Percentiles rank a stretch among this genome's conserved stretches.
These are phyloP conservation scores for Boletus fagicola DNA, from an alignment of 768 basidiomycete genomes.

Conservation along the genomic window DNA sequence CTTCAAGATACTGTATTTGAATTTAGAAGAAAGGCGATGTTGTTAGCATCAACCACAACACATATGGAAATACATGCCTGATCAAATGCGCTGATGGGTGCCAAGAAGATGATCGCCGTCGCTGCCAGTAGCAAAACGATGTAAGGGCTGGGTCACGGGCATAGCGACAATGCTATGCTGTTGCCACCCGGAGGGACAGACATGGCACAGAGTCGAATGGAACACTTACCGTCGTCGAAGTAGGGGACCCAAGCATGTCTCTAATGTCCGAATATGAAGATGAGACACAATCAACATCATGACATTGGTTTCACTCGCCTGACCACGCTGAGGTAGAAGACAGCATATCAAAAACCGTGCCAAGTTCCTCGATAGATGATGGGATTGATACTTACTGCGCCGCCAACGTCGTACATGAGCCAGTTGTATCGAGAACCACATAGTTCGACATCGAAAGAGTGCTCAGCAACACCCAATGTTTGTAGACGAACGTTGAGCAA, in stretches of 20 bases:
- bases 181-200: conserved; percentile 11
- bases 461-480: conserved; percentile 77
- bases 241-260: conserved; percentile 81
- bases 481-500: conserved; percentile 77
- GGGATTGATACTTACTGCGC: conserved; percentile 53
- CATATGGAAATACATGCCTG: conserved; percentile 48
- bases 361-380: not conserved
- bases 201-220: conserved; percentile 4
- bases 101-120: conserved; percentile 82
- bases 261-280: conserved; percentile 36
- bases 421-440: conserved; percentile 66
- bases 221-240: conserved; percentile 73
- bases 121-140: conserved; percentile 40
- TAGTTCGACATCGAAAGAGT: conserved; percentile 65
- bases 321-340: conserved; percentile 48
- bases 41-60: not conserved
- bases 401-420: conserved; percentile 83
- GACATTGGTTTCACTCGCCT: conserved; percentile 41
- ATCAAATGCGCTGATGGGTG: conserved; percentile 85
- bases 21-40: conserved; percentile 13
- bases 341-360: conserved; percentile 3
- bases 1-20: conserved; percentile 65
- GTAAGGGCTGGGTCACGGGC: conserved; percentile 11
- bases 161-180: conserved; percentile 20
- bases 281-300: conserved; percentile 14